Evolutionary conservation across 495 filamentous ascomycete genomes (phyloP), one percentile per base, ranked within the genome.

Genomic region (Apodospora peruviana): DNA sequence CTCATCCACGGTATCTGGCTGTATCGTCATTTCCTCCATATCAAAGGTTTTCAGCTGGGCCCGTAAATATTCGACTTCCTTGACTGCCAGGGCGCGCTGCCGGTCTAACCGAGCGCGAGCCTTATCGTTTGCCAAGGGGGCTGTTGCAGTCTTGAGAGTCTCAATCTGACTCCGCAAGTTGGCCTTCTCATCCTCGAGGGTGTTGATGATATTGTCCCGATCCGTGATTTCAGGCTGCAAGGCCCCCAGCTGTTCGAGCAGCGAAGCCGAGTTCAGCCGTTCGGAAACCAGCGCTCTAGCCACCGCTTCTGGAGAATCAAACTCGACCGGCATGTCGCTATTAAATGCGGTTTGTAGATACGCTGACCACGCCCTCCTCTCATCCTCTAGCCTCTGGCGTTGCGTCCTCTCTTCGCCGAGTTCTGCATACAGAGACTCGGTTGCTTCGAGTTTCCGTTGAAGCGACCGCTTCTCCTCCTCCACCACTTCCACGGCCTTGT

Each of bases 21-120:
- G 82, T 69, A 95, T 85, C 2, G 90, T 91, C 36, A 77, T 75
- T 62, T 96, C 91, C 66, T 97, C 94, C 20, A 82, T 79, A 51
- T 96, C 91, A 48, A 91, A 95, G 0, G 86, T 85, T 63, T 95
- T 94, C 19, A 96, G 71, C 58, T 99, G 93, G 4, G 87, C 91
- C 14, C 94, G 86, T 7, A 99, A 76, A 62, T 91, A 93, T 53
- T 96, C 88, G 5, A 94, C 88, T 62, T 99, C 94, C 58, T 95
- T 95, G 18, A 88, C 67, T 4, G 89, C 89, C 3, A 97, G 77
- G 5, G 79, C 80, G 48, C 87, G 84, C 61, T 96, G 91, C 32
- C 91, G 75, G 59, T 99, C 91, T 1, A 79, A 48, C 5, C 80
- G 71, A 19, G 90, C 75, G 38, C 85, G 79, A n/a, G 79, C 72